Base-by-base conservation (phyloP, 306 rosid species). In the Vigna radiata region DNA sequence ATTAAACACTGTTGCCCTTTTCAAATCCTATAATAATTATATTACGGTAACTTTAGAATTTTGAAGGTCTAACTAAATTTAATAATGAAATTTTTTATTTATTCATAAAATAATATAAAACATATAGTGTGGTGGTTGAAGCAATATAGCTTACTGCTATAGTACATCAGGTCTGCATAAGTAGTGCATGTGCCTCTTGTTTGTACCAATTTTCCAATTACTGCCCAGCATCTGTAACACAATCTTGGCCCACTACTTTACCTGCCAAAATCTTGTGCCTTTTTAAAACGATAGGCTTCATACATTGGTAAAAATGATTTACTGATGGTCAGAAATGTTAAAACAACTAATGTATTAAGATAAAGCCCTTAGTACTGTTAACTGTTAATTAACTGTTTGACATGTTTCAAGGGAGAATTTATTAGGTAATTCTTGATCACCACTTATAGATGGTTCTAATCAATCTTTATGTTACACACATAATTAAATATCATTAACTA, bases 111-210 rank as follows among this genome's bases (percentile, higher is more conserved):
- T 25, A 25, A 25, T 15, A 21, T 47, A 17, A 49, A 55, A 78
- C 71, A 49, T 70, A 74, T 37, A 73, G 70, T 77, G 21, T 49
- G 85, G 87, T 81, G 25, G 86, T 72, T 87, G 87, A 80, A 81
- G 67, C 49, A 77, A 79, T 80, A 80, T 68, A 79, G 71, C 31
- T 63, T 39, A 39, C 79, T 75, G 82, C 77, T 70, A 33, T 60
- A 46, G 29, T 43, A 21, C 46, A 59, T 72, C 77, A 31, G 31
- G 78, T 81, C 78, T 70, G 87, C 58, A 66, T 86, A 52, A 70
- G 53, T 79, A 79, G 18, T 71, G 80, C 91, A 83, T 79, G 88
- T 77, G 82, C 81, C 65, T 60, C 27, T 19, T 59, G 43, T 31
- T 60, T 60, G 88, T 84, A 63, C 88, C 48, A 54, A 69, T 75